Evolutionary conservation across 768 basidiomycete genomes (phyloP), one percentile per base, ranked within the genome.

Genomic region (Calocera viscosa): DNA sequence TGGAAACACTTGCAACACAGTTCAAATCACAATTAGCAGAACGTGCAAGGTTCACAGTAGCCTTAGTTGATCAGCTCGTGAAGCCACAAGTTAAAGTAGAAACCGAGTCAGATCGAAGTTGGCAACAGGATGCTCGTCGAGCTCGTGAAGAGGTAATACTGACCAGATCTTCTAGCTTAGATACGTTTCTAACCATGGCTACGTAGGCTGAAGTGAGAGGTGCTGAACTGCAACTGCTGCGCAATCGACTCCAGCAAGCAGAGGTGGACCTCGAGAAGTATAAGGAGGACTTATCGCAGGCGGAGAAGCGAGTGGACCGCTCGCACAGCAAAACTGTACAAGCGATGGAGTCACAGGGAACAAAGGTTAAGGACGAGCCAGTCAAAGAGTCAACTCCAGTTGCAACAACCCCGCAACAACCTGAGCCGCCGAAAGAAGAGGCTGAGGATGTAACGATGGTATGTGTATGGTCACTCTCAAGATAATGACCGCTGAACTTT

Each of bases 241-340:
- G 79, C 63, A 75, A 78, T 43, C 78, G 79, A 71, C 75, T 89
- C 43, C 74, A 78, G 64, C 84, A 87, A 65, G 78, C 77, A 0
- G 78, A 84, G 70, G 72, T 75, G 30, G 80, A 82, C 70, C 81
- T 78, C 65, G 80, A 83, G 32, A 75, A 75, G 70, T 83, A 81
- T 69, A 79, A 80, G 67, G 77, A 79, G 39, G 79, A 82, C 24
- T 83, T 90, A 33, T 72, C 81, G 17, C 75, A 76, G 5, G 81
- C 84, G 1, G 85, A 90, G 74, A 84, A 78, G 67, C 85, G 85
- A 26, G 75, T 83, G 41, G 88, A 89, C 68, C 81, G 88, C 66
- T 71, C 82, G 30, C 80, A 78, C 68, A 88, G 86, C 70, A 76
- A 76, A 49, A 81, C 83, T 0, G 82, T 87, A 14, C 74, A 74